Conservation (phyloP, 163 green algal species). For the Chlamydomonas reinhardtii region DNA sequence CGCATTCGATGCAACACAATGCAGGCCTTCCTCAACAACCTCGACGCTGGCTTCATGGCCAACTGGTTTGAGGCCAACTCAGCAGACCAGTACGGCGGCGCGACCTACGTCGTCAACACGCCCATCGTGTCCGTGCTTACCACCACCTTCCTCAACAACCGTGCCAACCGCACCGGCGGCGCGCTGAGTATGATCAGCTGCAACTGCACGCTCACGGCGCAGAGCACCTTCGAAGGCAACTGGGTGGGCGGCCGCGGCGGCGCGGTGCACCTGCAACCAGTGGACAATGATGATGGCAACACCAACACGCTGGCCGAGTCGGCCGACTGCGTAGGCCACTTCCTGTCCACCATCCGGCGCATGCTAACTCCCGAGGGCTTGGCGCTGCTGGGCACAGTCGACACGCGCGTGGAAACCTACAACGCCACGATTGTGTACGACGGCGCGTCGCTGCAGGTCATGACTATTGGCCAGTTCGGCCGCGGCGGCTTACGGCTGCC, state of each 20-base stretch:
- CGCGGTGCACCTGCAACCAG: slow-evolving; percentile 23
- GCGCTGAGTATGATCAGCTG: slow-evolving; percentile 5
- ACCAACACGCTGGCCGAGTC: not conserved
- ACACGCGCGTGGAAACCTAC: not conserved
- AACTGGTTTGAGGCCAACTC: not conserved
- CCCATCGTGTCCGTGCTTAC: not conserved
- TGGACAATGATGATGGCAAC: too few relatives aligned
- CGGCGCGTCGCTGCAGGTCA: not conserved
- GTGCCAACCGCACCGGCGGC: not conserved
- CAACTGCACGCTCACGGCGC: not conserved
- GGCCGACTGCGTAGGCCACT: slow-evolving; percentile 8
- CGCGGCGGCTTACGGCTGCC: slow-evolving; percentile 1
- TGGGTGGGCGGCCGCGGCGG: not conserved
- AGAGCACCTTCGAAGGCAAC: not conserved
- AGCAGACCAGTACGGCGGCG: slow-evolving; percentile 7
- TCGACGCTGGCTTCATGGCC: not conserved
- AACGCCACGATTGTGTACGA: slow-evolving; percentile 38
- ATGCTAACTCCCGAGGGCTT: not conserved
- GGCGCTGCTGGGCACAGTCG: not conserved
- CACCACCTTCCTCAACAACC: not conserved
- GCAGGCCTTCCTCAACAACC: slow-evolving; percentile 20
- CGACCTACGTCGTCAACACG: slow-evolving; percentile 2
- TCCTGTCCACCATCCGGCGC: not conserved
- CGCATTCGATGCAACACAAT: too few relatives aligned
- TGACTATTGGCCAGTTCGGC: not conserved